Base-by-base conservation (phyloP, 1,284 basidiomycete genomes). In the Grifola frondosa region DNA sequence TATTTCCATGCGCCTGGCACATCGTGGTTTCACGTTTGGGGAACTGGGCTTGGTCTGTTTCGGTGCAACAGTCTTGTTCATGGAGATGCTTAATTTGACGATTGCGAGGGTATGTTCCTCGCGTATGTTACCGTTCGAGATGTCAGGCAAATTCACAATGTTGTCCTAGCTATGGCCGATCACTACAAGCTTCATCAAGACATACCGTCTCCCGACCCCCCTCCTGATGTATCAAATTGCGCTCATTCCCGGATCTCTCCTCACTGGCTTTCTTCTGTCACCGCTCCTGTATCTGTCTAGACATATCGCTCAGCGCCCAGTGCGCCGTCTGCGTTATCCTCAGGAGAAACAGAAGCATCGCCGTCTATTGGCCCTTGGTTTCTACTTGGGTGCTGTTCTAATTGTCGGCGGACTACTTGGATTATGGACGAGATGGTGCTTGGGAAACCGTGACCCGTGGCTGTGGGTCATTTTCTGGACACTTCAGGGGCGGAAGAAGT, bases 231-330 rank as follows among this genome's bases (percentile, higher is more conserved):
- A 94, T 64, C 97, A 99, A 63, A 78, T 96, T 30, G 93, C 97
- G 0, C 77, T 99, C 26, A 88, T 99, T 36, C 91, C 90, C 8
- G 97, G 97, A 20, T 89, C 93, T 0, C 81, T 99, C 46, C 73
- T 98, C 19, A 85, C 87, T 12, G 97, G 97, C 5, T 92, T 97
- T 66, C 71, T 97, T 10, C 80, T 99, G n/a, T 93, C 93, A 0
- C 97, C 97, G 0, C 74, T 99, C 9, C 85, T 99, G 13, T 88
- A 94, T 42, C 78, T 98, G 13, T 97, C 94, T 12, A 81, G 97
- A 1, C 86, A 94, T 61, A 88, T 97, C 48, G 95, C 96, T 0
- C 92, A 92, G 58, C 82, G 86, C 26, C 97, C 97, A 1, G 83
- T 88, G 6, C 90, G 93, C 58, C 86, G 95, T 4, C 79, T 97